phyloP scores from a whole-genome alignment of 768 basidiomycete genomes.

The Mycena galopus region DNA sequence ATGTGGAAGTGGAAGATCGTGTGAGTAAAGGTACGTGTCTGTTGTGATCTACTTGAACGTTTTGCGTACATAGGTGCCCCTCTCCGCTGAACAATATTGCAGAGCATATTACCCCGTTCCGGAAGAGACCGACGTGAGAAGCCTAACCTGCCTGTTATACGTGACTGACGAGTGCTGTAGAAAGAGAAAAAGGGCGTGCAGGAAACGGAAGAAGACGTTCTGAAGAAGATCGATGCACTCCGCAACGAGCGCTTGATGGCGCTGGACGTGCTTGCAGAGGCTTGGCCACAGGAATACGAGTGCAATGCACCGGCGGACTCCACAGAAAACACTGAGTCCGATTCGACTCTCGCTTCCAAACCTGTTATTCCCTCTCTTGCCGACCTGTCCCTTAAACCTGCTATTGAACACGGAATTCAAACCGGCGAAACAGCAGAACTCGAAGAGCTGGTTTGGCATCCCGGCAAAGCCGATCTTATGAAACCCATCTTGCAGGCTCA shows the following conservation, averaged over 20 bases:
- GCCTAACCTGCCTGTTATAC: no score
- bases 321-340: neutral
- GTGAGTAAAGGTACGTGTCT: slow-evolving; percentile 2
- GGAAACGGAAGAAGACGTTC: slow-evolving; percentile 32
- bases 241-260: slow-evolving; percentile 35
- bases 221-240: slow-evolving; percentile 30
- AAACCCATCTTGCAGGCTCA: slow-evolving; percentile 35
- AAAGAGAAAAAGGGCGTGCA: slow-evolving; percentile 1
- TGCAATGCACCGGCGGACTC: neutral
- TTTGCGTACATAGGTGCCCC: slow-evolving; percentile 17
- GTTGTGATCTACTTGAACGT: neutral
- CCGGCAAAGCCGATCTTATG: slow-evolving; percentile 43
- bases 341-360: neutral
- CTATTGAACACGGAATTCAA: slow-evolving; percentile 42
- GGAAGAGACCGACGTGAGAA: neutral
- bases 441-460: slow-evolving; percentile 46
- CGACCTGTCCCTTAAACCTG: slow-evolving; percentile 43
- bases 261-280: slow-evolving; percentile 39
- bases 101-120: slow-evolving; percentile 36
- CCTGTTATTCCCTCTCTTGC: slow-evolving; percentile 43
- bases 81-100: slow-evolving; percentile 37
- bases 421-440: slow-evolving; percentile 40
- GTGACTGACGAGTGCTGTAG: neutral
- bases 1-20: neutral
- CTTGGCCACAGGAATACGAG: slow-evolving; percentile 43